Evolutionary conservation across 1,139 yeast genomes (phyloP), one percentile per base, ranked within the genome.

Genomic region (Arxiozyma heterogenica): DNA sequence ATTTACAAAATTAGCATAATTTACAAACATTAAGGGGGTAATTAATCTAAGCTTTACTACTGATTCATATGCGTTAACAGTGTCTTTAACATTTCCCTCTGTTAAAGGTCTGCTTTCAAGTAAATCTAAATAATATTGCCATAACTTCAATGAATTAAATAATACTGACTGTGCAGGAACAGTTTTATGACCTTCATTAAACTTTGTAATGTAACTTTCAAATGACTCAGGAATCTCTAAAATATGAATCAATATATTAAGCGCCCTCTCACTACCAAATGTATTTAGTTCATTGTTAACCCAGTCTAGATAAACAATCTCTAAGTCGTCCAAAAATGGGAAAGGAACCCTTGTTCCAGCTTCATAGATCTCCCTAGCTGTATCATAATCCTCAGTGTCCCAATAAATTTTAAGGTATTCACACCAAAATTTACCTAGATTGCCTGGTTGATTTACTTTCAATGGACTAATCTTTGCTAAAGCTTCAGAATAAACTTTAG

Each of bases 41-140:
- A 90, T 86, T 43, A 87, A 76, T 62, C 83, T 85, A 51, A 84
- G 65, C 30, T 74, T 77, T 46, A 90, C 77, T 54, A 83, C 73
- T 48, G 76, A 73, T 47, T 85, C 84, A 65, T 88, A 89, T 0
- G 83, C 80, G 1, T 65, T 62, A 50, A 74, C 65, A 41, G 70
- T 71, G 1, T 67, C 72, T 9, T 76, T 20, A 18, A 23, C 6
- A n/a, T 21, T 43, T 17, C 11, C 7, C 18, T 23, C 39, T 5
- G 44, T 47, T 18, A 46, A 25, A 6, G 63, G 64, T 47, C 78
- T 72, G 23, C 87, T 78, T 67, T 87, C 95, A 22, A 85, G 75
- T 30, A 88, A 68, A 63, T 89, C 96, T 41, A 89, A 69, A 64
- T 86, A 88, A 58, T 81, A 81, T 8, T 80, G 71, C 96, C 96